A percentile compares a stretch with the other conserved stretches of the same genome.
Evolutionary conservation across 2,329 filamentous ascomycete species (phyloP).

Genomic region (Ceratocystis huliohia): DNA sequence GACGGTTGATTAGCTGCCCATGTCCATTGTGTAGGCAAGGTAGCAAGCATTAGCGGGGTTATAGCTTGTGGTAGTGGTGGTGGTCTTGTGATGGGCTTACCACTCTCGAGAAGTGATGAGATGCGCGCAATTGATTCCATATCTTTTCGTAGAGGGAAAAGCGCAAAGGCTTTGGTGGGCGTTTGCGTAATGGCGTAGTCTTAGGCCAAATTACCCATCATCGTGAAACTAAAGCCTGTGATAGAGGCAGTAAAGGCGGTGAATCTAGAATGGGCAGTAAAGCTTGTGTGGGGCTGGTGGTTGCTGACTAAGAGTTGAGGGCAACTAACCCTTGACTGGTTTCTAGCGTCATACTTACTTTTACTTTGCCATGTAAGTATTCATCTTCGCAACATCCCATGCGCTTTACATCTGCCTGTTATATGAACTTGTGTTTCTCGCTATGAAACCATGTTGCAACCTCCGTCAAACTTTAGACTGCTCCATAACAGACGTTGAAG

Average conservation of each 20-base stretch:
- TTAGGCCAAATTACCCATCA: no score
- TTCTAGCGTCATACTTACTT: constrained; percentile 3
- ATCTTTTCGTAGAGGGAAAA: neutral
- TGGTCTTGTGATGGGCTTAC: constrained; percentile 37
- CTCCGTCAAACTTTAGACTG: neutral
- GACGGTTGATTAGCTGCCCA: constrained; percentile 3
- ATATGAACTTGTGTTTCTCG: neutral
- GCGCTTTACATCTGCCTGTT: neutral
- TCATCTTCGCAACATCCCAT: neutral
- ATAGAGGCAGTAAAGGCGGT: neutral
- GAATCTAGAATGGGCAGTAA: neutral
- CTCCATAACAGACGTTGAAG: neutral
- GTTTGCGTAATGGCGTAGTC: neutral
- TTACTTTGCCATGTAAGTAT: neutral
- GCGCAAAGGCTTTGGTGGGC: neutral
- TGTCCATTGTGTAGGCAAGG: constrained; percentile 7
- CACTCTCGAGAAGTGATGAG: constrained; percentile 86
- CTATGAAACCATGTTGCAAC: neutral
- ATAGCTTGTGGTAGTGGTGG: neutral
- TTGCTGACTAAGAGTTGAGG: constrained; percentile 3
- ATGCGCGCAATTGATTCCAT: constrained; percentile 98
- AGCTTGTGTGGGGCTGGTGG: neutral
- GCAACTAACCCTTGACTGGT: constrained; percentile 6
- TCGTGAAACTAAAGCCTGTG: neutral
- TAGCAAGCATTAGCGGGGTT: neutral